Evolutionary conservation across 441 rosid species (phyloP).

Genomic region (Mallotus japonicus): DNA sequence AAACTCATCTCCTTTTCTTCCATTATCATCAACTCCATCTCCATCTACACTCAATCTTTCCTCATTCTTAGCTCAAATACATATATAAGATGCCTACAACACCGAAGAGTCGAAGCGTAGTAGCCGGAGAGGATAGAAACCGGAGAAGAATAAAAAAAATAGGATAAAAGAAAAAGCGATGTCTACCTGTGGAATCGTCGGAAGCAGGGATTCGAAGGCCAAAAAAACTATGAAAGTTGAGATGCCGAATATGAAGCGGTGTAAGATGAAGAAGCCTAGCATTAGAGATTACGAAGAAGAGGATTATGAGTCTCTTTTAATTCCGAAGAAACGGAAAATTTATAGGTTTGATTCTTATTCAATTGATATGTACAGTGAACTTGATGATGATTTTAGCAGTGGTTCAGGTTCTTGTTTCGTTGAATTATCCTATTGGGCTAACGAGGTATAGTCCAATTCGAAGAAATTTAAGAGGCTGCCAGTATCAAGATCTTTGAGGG

Average conservation of each 20-base stretch:
- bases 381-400: constrained; percentile 43
- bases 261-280: constrained; percentile 44
- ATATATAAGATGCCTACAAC: constrained; percentile 45
- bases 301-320: constrained; percentile 34
- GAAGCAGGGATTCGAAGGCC: constrained; percentile 59
- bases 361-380: constrained; percentile 29
- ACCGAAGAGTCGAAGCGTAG: constrained; percentile 46
- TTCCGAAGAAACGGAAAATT: constrained; percentile 53
- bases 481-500: constrained; percentile 46
- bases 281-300: constrained; percentile 34
- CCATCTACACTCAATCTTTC: too few species aligned
- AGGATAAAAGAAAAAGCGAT: constrained; percentile 49
- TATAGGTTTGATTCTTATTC: constrained; percentile 32
- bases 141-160: constrained; percentile 46
- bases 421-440: constrained; percentile 37
- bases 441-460: constrained; percentile 33
- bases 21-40: too few species aligned
- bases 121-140: constrained; percentile 48
- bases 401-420: constrained; percentile 50
- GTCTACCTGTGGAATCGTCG: constrained; percentile 38
- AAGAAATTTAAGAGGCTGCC: constrained; percentile 33
- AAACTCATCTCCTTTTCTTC: too few species aligned
- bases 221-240: constrained; percentile 53
- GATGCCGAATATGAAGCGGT: constrained; percentile 55
- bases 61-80: too few species aligned